Evolutionary conservation across 495 filamentous ascomycete species (phyloP).

Genomic region (Penicillium argentinense): DNA sequence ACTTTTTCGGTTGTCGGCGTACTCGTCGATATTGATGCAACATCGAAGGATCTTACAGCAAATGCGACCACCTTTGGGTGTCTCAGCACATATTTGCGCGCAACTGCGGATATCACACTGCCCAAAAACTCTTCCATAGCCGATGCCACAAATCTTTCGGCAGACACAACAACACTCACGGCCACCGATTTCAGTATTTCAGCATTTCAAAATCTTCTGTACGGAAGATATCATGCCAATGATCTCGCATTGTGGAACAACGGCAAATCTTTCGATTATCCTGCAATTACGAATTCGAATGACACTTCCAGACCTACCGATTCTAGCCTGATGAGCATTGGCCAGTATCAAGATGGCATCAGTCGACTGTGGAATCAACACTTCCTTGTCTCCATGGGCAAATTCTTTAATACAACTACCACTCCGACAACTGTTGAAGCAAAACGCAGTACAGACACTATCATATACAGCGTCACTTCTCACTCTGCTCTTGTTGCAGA

Average conservation of each 20-base stretch:
- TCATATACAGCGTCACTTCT: slow-evolving; percentile 12
- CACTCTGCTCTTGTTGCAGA: slow-evolving; percentile 16
- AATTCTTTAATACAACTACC: slow-evolving; percentile 17
- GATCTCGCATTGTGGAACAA: background rate
- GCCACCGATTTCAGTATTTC: slow-evolving; percentile 1
- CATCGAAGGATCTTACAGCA: background rate
- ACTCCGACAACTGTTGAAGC: slow-evolving; percentile 1
- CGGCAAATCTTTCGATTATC: background rate
- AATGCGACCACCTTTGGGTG: slow-evolving; percentile 21
- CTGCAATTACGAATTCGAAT: background rate
- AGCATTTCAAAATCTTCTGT: slow-evolving; percentile 5
- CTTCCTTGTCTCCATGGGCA: slow-evolving; percentile 17
- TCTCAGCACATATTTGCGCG: slow-evolving; percentile 8
- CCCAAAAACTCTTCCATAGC: slow-evolving; percentile 8
- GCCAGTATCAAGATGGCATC: slow-evolving; percentile 9
- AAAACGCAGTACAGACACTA: background rate
- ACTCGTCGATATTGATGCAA: slow-evolving; percentile 6
- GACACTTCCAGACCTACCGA: background rate
- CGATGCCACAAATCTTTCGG: background rate
- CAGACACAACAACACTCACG: background rate
- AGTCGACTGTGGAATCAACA: slow-evolving; percentile 18
- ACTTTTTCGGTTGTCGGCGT: slow-evolving; percentile 12
- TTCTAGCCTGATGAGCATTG: background rate
- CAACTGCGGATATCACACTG: slow-evolving; percentile 12
- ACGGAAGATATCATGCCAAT: background rate